Conservation (phyloP, 169 alveolate species). For the Perkinsus marinus region DNA sequence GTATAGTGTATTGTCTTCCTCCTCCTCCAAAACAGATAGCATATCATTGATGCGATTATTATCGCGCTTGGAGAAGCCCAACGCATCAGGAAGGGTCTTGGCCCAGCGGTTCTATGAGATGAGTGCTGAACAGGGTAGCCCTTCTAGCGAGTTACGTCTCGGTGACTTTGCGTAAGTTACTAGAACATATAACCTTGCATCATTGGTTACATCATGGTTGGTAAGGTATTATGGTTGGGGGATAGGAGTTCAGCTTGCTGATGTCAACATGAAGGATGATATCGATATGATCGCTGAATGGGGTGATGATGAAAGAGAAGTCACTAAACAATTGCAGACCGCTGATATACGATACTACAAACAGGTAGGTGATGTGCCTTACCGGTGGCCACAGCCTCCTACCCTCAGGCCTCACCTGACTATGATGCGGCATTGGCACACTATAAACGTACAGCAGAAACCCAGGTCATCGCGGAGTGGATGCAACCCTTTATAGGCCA, state of each 20-base stretch:
- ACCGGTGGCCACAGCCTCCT: background rate
- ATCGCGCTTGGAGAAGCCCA: background rate
- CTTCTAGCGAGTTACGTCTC: constrained; percentile 24
- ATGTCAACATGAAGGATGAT: background rate
- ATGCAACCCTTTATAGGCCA: background rate
- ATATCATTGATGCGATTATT: background rate
- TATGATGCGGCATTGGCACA: background rate
- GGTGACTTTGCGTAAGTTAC: constrained; percentile 8
- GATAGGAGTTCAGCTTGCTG: background rate
- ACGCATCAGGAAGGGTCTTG: background rate
- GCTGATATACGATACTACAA: background rate
- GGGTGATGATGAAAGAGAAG: background rate
- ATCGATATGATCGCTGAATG: background rate
- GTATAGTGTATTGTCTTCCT: background rate
- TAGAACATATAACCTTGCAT: too few relatives aligned
- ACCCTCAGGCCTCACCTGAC: background rate
- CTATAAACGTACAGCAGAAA: background rate
- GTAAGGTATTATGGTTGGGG: background rate
- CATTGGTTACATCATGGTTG: background rate
- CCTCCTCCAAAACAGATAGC: background rate
- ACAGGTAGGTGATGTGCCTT: background rate
- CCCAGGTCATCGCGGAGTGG: background rate
- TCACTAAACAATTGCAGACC: background rate
- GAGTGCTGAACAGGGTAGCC: constrained; percentile 39
- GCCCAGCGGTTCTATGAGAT: constrained; percentile 37